phyloP scores from a whole-genome alignment of 1,284 basidiomycete genomes.

The Apiotrichum gamsii region DNA sequence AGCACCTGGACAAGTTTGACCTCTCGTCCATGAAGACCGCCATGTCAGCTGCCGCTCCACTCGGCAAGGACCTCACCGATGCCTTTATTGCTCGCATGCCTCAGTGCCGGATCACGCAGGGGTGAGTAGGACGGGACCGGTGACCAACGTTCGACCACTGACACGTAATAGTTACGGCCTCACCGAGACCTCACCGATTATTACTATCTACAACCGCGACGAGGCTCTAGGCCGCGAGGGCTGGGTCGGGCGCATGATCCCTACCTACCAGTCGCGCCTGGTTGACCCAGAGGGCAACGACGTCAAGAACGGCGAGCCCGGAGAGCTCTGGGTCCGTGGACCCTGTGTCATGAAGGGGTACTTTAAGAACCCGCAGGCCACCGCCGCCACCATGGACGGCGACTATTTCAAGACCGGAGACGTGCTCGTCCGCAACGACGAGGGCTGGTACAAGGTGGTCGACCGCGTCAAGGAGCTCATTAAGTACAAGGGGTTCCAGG shows the following conservation, averaged over 20 bases:
- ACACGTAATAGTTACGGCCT: slow-evolving; percentile 48
- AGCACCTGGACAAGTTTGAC: slow-evolving; percentile 63
- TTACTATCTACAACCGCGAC: slow-evolving; percentile 1
- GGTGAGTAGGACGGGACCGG: slow-evolving; percentile 18
- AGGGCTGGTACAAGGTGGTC: slow-evolving; percentile 54
- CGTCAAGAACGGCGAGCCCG: slow-evolving; percentile 55
- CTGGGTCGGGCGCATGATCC: slow-evolving; percentile 64
- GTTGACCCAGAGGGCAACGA: slow-evolving; percentile 49
- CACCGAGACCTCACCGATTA: slow-evolving; percentile 50
- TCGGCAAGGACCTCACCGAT: slow-evolving; percentile 51
- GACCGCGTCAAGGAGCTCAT: slow-evolving; percentile 67
- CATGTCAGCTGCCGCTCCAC: slow-evolving; percentile 75
- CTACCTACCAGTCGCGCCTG: slow-evolving; percentile 70
- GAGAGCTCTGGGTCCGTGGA: slow-evolving; percentile 75
- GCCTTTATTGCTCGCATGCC: slow-evolving; percentile 26
- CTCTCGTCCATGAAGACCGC: slow-evolving; percentile 59
- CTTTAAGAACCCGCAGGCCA: slow-evolving; percentile 61
- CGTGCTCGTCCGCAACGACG: slow-evolving; percentile 57
- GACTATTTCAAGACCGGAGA: slow-evolving; percentile 84
- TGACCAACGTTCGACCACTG: slow-evolving; percentile 48
- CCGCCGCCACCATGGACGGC: slow-evolving; percentile 54
- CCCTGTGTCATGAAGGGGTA: slow-evolving; percentile 72
- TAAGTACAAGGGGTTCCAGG: slow-evolving; percentile 61
- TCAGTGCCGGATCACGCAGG: slow-evolving; percentile 35
- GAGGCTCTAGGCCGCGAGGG: slow-evolving; percentile 46